Evolutionary conservation across 768 basidiomycete genomes (phyloP), one percentile per base, ranked within the genome.

Genomic region (Mycena galopus): DNA sequence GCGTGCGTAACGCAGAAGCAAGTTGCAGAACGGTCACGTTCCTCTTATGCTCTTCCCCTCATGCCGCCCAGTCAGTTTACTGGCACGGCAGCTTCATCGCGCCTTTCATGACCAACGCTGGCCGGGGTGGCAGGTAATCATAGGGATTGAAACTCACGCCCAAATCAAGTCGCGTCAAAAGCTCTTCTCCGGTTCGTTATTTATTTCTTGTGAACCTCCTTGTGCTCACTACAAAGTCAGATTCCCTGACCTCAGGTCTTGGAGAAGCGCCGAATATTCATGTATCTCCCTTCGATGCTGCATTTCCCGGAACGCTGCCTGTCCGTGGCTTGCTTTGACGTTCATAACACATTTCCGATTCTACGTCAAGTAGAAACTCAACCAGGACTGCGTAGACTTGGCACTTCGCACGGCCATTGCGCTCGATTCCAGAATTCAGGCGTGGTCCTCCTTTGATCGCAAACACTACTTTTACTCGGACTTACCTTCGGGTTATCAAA

Each of bases 381-480:
- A 94, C 76, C 84, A 86, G 17, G 87, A 84, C 79, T 93, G 92
- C 68, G 92, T 98, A 3, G 89, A 93, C 71, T 88, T 98, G 8
- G 95, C 94, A 4, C 80, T 96, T 0, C 87, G 94, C 10, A 92
- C 96, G 0, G 94, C 96, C 0, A 77, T 96, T 2, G 96, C 96
- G 6, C 86, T 99, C 27, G 82, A 88, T 37, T 85, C 91, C 16
- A 74, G 87, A 6, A 86, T 97, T 61, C 94, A 94, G 73, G 74
- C 75, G 0, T 86, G 87, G 23, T 97, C 96, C 0, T 88, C 94
- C 0, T 99, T 99, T 77, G 98, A 99, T 81, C 87, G 98, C 75
- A 99, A 99, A 79, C 98, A 99, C 80, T 99, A 99, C 80, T 98
- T 98, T 81, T 99, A 99, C 78, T 89, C 95, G 6, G 98, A 99